Evolutionary conservation across 768 basidiomycete species (phyloP).

Genomic region (Gelatoporia subvermispora): DNA sequence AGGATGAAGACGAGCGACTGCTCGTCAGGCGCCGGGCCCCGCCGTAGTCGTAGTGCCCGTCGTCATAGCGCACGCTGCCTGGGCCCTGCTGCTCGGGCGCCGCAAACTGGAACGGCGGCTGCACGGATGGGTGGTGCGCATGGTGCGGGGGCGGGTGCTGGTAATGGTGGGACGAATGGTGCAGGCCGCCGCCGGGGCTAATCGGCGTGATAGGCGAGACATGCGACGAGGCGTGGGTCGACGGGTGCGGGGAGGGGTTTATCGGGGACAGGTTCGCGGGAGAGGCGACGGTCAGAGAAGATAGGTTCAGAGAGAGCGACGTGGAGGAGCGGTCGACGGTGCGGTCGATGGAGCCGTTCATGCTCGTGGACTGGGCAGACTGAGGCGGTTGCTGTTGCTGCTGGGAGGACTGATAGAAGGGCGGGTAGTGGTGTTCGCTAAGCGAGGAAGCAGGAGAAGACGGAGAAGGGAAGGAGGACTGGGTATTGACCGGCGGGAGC

Average conservation of each 20-base stretch:
- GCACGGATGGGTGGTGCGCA: slow-evolving; percentile 15
- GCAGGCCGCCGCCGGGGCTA: slow-evolving; percentile 44
- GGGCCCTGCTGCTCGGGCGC: slow-evolving; percentile 29
- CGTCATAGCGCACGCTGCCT: slow-evolving; percentile 28
- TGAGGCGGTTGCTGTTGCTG: slow-evolving; percentile 17
- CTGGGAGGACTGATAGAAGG: slow-evolving; percentile 18
- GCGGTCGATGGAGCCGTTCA: slow-evolving; percentile 22
- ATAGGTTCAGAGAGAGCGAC: slow-evolving; percentile 62
- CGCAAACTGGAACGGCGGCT: slow-evolving; percentile 48
- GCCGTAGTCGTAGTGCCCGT: slow-evolving; percentile 24
- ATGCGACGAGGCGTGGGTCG: slow-evolving; percentile 25
- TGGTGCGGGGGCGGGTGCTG: slow-evolving; percentile 36
- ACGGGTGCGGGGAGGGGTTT: slow-evolving; percentile 38
- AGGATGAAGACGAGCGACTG: slow-evolving; percentile 39
- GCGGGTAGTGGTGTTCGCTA: slow-evolving; percentile 25
- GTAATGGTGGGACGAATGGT: slow-evolving; percentile 39
- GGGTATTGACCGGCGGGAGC: slow-evolving; percentile 24
- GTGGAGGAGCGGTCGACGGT: slow-evolving; percentile 25
- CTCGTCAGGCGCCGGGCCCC: slow-evolving; percentile 34
- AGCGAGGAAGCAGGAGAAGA: slow-evolving; percentile 28
- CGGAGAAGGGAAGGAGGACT: slow-evolving; percentile 29
- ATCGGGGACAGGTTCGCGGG: slow-evolving; percentile 64
- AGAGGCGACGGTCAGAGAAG: slow-evolving; percentile 59
- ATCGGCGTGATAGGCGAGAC: slow-evolving; percentile 52
- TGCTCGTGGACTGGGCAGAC: slow-evolving; percentile 15